Evolutionary conservation across 768 basidiomycete genomes (phyloP).

Genomic region (Austroboletus festivus): DNA sequence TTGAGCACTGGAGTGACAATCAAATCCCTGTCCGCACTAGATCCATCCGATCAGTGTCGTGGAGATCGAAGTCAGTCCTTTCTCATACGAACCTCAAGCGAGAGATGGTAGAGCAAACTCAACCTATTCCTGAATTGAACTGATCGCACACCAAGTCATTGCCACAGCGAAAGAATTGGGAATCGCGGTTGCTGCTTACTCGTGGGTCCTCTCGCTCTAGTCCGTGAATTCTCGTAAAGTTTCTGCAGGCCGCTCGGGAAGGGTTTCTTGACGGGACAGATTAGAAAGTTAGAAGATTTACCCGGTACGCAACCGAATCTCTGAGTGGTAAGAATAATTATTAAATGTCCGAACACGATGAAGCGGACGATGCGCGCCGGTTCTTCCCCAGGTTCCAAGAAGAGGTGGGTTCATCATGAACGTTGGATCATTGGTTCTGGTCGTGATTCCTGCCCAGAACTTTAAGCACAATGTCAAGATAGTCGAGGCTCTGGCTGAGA

Average conservation of each 20-base stretch:
- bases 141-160: slow-evolving; percentile 38
- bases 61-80: slow-evolving; percentile 67
- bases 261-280: slow-evolving; percentile 44
- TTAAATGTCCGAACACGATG: background rate
- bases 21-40: slow-evolving; percentile 26
- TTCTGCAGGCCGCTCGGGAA: slow-evolving; percentile 45
- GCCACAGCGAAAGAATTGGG: slow-evolving; percentile 51
- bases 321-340: background rate
- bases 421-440: background rate
- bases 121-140: background rate
- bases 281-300: slow-evolving; percentile 39
- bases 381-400: slow-evolving; percentile 43
- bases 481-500: slow-evolving; percentile 38
- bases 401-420: slow-evolving; percentile 28
- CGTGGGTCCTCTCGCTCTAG: slow-evolving; percentile 31
- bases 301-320: slow-evolving; percentile 20
- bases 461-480: slow-evolving; percentile 41
- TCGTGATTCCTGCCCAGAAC: slow-evolving; percentile 23
- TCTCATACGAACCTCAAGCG: slow-evolving; percentile 53
- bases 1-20: too few relatives aligned
- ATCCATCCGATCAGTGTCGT: slow-evolving; percentile 55
- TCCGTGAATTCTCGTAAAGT: background rate
- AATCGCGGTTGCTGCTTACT: slow-evolving; percentile 58
- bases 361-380: slow-evolving; percentile 41
- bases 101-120: slow-evolving; percentile 36